phyloP scores from a whole-genome alignment of 1,139 yeast genomes.

The Candida sojae region DNA sequence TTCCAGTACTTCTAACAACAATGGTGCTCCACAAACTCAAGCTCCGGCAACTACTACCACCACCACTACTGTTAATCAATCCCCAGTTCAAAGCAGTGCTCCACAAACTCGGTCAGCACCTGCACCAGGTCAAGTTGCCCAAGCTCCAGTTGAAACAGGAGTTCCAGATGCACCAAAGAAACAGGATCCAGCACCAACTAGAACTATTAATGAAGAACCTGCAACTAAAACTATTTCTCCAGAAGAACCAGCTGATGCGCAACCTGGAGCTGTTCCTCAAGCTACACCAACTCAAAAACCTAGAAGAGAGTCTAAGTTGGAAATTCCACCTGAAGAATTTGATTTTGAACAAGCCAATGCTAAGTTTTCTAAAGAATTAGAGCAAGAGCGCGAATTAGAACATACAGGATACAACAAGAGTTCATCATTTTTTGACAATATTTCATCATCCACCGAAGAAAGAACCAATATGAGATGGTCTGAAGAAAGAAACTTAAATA shows the following conservation, averaged over 20 bases:
- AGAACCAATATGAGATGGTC: conserved; percentile 53
- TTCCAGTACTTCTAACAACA: conserved; percentile 3
- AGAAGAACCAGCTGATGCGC: conserved; percentile 9
- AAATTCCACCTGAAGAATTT: conserved; percentile 28
- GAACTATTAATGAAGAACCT: conserved; percentile 13
- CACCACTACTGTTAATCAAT: neutral
- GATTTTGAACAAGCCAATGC: conserved; percentile 75
- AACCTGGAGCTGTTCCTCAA: conserved; percentile 15
- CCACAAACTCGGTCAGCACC: conserved; percentile 8
- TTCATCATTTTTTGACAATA: conserved; percentile 79
- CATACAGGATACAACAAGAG: conserved; percentile 54
- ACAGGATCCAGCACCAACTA: conserved; percentile 10
- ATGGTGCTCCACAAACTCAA: conserved; percentile 6
- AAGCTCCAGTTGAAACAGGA: conserved; percentile 13
- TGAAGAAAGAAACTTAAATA: conserved; percentile 60
- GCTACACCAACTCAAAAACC: conserved; percentile 9
- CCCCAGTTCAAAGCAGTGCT: neutral
- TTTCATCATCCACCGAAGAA: conserved; percentile 59
- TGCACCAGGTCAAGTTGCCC: conserved; percentile 9
- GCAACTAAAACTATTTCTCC: conserved; percentile 11
- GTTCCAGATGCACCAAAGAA: conserved; percentile 10
- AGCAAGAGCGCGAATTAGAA: conserved; percentile 26
- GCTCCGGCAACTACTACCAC: conserved; percentile 7
- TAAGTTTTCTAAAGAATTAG: conserved; percentile 47
- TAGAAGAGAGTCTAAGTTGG: conserved; percentile 10